Base-by-base conservation (phyloP, 257 asterid genomes). In the Solanum stenotomum region DNA sequence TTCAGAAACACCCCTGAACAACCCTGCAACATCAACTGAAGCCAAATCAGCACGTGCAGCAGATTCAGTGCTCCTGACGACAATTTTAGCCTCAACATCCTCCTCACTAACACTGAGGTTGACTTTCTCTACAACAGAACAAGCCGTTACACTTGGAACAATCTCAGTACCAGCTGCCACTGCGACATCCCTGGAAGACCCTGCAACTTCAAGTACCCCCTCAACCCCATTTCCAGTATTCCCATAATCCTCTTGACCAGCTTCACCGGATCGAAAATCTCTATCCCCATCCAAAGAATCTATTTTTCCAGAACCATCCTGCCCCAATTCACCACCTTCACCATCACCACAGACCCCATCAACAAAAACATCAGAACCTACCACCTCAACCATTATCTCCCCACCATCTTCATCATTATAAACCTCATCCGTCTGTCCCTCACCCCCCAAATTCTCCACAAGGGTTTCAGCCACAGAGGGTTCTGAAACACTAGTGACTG, bases 381-480 rank as follows among this genome's bases (percentile, higher is more conserved):
- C 98, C 88, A 95, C 89, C 88, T 95, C 99, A 40, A 95, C 95
- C 98, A 95, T 95, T 84, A 95, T 89, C 90, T 95, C 98, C 82
- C 89, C 96, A 22, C 89, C 95, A 49, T 92, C 96, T 40, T 91
- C 94, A 83, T 83, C 96, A 49, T 71, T 90, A 87, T 34, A 91
- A 83, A 91, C 87, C 44, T 71, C 94, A 83, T 90, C 94, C 33
- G n/a, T 87, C 88, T 61, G 89, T 83, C 86, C 90, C 68, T 90
- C 95, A 91, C 89, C 18, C n/a, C 63, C 63, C 63, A 52, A 52
- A 52, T 52, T 52, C n/a, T 6, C 63, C 23, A 52, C 63, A 52
- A 52, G 63, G 63, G 63, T 52, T 18, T 52, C 63, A 52, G 63
- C 77, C 89, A 88, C 91, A 61, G 90, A 84, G 85, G 88, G 93